Conservation (phyloP, 306 rosid species). For the Quercus ilex region DNA sequence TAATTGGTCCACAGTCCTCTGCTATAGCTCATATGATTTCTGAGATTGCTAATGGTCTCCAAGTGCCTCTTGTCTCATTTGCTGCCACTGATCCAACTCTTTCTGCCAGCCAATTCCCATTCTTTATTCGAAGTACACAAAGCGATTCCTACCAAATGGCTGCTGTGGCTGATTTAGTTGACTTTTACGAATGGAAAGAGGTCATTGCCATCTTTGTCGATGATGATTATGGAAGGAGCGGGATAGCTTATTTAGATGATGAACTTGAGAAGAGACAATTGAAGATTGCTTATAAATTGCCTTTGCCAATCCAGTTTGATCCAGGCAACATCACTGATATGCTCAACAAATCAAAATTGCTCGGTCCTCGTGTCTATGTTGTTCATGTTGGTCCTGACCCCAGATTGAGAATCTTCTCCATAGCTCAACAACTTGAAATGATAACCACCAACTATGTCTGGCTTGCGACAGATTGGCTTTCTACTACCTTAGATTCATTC, state of each 20-base stretch:
- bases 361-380: constrained; percentile 81
- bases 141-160: constrained; percentile 79
- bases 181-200: constrained; percentile 78
- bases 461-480: constrained; percentile 91
- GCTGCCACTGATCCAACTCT: constrained; percentile 94
- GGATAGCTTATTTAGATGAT: constrained; percentile 62
- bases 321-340: constrained; percentile 36
- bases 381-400: constrained; percentile 82
- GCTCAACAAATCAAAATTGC: constrained; percentile 60
- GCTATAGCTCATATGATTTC: constrained; percentile 68
- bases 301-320: constrained; percentile 55
- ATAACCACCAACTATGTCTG: constrained; percentile 68
- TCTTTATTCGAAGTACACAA: constrained; percentile 62
- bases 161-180: constrained; percentile 72
- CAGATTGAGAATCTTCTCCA: constrained; percentile 51
- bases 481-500: constrained; percentile 68
- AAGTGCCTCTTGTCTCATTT: constrained; percentile 84
- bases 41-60: constrained; percentile 76
- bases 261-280: constrained; percentile 56
- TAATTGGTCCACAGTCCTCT: constrained; percentile 92
- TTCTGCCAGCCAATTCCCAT: constrained; percentile 85
- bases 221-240: constrained; percentile 88
- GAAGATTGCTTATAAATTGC: constrained; percentile 58
- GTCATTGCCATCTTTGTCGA: constrained; percentile 71
- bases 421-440: constrained; percentile 75